phyloP scores from a whole-genome alignment of 306 rosid species.

The Purshia tridentata region DNA sequence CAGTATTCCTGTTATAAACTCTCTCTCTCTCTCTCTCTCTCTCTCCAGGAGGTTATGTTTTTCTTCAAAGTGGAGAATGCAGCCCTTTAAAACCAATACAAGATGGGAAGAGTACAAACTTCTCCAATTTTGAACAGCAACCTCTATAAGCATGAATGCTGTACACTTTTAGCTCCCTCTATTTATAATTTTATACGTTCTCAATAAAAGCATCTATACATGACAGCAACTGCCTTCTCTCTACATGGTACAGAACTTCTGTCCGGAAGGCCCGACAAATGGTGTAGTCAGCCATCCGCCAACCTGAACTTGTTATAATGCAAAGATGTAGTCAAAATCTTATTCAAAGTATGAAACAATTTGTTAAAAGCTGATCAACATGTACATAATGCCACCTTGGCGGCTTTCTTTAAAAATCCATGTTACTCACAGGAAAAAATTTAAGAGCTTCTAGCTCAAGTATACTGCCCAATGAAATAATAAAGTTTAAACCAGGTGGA shows the following conservation, averaged over 20 bases:
- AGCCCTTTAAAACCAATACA: slow-evolving; percentile 14
- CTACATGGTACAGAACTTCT: slow-evolving; percentile 6
- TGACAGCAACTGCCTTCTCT: slow-evolving; percentile 20
- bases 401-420: neutral
- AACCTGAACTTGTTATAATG: slow-evolving; percentile 5
- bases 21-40: neutral
- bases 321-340: too few relatives aligned
- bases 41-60: neutral
- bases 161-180: slow-evolving; percentile 23
- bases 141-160: slow-evolving; percentile 10
- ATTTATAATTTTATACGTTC: neutral
- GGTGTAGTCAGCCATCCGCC: slow-evolving; percentile 7
- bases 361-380: too few relatives aligned
- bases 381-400: neutral
- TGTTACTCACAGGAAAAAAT: neutral
- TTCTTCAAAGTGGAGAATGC: slow-evolving; percentile 4
- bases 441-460: neutral
- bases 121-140: slow-evolving; percentile 5
- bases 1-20: neutral
- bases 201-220: slow-evolving; percentile 21
- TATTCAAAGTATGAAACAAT: too few relatives aligned
- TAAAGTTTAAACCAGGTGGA: neutral
- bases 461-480: neutral
- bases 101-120: slow-evolving; percentile 22
- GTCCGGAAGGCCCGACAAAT: slow-evolving; percentile 8